These are phyloP conservation scores for Calonectria naviculata DNA, from an alignment of 2,329 filamentous ascomycete species.

Conservation along the genomic window DNA sequence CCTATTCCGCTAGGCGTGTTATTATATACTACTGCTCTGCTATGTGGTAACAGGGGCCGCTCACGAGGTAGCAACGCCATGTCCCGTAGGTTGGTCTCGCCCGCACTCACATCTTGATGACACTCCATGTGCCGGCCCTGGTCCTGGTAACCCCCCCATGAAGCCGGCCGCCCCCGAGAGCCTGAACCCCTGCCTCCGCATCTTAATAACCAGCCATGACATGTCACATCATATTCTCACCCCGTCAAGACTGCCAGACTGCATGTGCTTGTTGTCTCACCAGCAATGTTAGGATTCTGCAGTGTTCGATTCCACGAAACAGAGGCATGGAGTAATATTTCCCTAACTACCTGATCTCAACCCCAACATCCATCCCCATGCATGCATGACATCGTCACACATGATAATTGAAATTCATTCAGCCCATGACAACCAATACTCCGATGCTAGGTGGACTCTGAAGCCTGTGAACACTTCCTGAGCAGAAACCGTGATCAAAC, in stretches of 20 bases:
- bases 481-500: slow-evolving; percentile 20
- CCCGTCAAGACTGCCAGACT: neutral
- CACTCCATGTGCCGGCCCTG: neutral
- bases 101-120: slow-evolving; percentile 7
- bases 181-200: neutral
- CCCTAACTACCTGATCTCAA: slow-evolving; percentile 6
- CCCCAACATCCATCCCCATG: neutral
- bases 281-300: neutral
- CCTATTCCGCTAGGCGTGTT: neutral
- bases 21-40: neutral
- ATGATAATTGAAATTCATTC: slow-evolving; percentile 12
- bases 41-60: slow-evolving; percentile 1
- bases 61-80: neutral
- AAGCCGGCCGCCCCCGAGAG: neutral
- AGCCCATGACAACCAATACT: slow-evolving; percentile 2
- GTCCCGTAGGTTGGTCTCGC: neutral
- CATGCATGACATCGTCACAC: slow-evolving; percentile 26
- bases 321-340: slow-evolving; percentile 12
- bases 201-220: neutral
- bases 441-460: neutral
- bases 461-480: neutral
- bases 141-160: neutral
- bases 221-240: neutral
- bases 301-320: slow-evolving; percentile 2
- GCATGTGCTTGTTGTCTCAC: neutral